These are phyloP conservation scores for Tetracladium setigerum DNA, from an alignment of 495 filamentous ascomycete species.

Conservation along the genomic window DNA sequence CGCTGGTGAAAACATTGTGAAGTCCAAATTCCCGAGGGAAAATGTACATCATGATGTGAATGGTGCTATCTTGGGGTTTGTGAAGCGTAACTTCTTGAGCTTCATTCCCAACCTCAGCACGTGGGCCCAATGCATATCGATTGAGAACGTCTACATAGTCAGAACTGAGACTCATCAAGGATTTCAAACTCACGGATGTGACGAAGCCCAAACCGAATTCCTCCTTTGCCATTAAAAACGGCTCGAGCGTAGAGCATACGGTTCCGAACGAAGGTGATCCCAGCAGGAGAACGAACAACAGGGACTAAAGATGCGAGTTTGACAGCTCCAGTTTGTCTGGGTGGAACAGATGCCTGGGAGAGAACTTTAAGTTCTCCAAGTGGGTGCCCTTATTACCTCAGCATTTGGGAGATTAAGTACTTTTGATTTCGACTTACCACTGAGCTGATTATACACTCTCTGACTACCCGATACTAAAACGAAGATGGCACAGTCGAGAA, in stretches of 20 bases:
- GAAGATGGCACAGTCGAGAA: constrained; percentile 77
- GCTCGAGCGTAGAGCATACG: constrained; percentile 81
- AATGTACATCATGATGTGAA: constrained; percentile 82
- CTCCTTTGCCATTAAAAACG: constrained; percentile 55
- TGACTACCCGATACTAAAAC: constrained; percentile 44
- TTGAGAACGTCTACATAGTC: constrained; percentile 69
- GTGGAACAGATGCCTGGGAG: constrained; percentile 1
- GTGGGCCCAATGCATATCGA: constrained; percentile 45
- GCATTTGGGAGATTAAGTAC: constrained; percentile 1
- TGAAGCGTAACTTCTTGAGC: neutral
- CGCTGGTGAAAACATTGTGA: constrained; percentile 81
- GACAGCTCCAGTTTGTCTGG: constrained; percentile 9
- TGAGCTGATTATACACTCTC: constrained; percentile 69
- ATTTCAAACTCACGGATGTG: constrained; percentile 62
- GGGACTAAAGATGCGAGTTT: neutral
- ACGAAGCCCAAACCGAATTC: constrained; percentile 64
- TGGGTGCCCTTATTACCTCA: constrained; percentile 10
- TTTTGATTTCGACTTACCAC: constrained; percentile 44
- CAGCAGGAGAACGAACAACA: constrained; percentile 36
- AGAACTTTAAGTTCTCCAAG: constrained; percentile 16
- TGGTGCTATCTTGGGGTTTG: constrained; percentile 35
- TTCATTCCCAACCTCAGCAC: neutral
- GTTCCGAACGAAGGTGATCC: constrained; percentile 71
- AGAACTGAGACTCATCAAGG: constrained; percentile 7
- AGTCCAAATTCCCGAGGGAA: constrained; percentile 88